Percentiles rank a stretch among this genome's conserved stretches.
phyloP scores from a whole-genome alignment of 2,329 filamentous ascomycete species.

The Trichoderma hamatum region DNA sequence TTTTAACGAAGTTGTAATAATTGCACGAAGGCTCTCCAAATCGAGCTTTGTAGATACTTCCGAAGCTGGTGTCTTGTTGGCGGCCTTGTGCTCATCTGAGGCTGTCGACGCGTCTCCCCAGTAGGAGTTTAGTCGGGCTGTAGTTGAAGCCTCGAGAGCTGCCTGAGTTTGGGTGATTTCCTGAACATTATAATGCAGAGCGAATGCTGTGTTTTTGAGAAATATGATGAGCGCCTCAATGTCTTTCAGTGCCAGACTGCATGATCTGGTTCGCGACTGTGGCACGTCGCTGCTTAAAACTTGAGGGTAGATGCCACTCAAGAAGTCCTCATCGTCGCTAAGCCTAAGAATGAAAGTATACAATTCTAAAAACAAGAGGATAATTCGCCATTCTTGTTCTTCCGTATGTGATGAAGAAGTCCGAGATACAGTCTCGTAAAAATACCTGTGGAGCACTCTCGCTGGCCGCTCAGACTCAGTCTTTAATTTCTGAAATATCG shows the following conservation, averaged over 20 bases:
- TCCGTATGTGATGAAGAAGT: slow-evolving; percentile 33
- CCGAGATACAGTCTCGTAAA: slow-evolving; percentile 36
- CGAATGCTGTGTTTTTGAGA: slow-evolving; percentile 87
- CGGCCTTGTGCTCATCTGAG: not conserved
- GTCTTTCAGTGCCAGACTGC: slow-evolving; percentile 71
- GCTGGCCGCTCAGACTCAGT: slow-evolving; percentile 38
- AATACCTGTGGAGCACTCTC: slow-evolving; percentile 38
- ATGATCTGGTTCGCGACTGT: slow-evolving; percentile 57
- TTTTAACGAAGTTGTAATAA: slow-evolving; percentile 77
- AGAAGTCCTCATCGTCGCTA: slow-evolving; percentile 96
- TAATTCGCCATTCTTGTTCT: slow-evolving; percentile 76
- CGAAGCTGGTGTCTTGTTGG: not conserved
- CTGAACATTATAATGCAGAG: slow-evolving; percentile 79
- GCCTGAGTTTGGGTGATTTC: slow-evolving; percentile 52
- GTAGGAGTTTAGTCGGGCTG: slow-evolving; percentile 38
- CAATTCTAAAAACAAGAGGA: slow-evolving; percentile 88
- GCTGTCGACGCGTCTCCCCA: slow-evolving; percentile 27
- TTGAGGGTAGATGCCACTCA: slow-evolving; percentile 58
- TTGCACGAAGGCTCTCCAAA: slow-evolving; percentile 75
- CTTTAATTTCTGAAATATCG: slow-evolving; percentile 42
- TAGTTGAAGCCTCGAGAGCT: slow-evolving; percentile 31
- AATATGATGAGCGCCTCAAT: slow-evolving; percentile 77
- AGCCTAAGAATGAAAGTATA: slow-evolving; percentile 92
- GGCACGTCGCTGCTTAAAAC: slow-evolving; percentile 44
- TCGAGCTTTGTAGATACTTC: slow-evolving; percentile 54